Evolutionary conservation across 768 basidiomycete species (phyloP), one percentile per base, ranked within the genome.

Genomic region (Psilocybe tampanensis): DNA sequence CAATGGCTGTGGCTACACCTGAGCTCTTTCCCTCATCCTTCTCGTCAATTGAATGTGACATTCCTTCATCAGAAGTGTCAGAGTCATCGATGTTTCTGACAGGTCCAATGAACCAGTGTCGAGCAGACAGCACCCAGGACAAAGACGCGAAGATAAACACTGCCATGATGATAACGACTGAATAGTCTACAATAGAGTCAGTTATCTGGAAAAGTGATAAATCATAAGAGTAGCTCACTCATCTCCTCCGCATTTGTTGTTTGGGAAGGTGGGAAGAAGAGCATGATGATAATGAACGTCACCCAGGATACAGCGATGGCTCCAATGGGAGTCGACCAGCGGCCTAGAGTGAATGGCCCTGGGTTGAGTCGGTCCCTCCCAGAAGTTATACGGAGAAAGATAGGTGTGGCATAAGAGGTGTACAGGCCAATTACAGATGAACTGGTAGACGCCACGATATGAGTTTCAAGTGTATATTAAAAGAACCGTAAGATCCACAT

Each of bases 341-440:
- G 72, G 12, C 88, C 88, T 0, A 90, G 76, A 43, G 71, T 70
- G 69, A 90, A 89, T 19, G 79, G 77, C 9, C 89, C 88, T 1
- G 85, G 85, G 8, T 75, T 65, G 12, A 90, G 68, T 63, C 76
- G 83, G 42, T 82, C 62, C 44, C 86, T 75, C 8, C 89, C 88
- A 21, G 82, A 89, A 0, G 88, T 89, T 59, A 90, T 84, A 32
- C 88, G 80, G 29, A 89, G 77, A 61, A 90, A 83, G 48, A 90
- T 88, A 1, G 88, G 88, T 0, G 80, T 75, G 1, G 81, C 81
- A 63, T 90, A 89, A 8, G 84, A 86, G 1, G 82, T 80, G 60
- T 90, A 90, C 32, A 90, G 66, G 3, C 89, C 87, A 52, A 89
- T 87, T 7, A 90, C 88, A 3, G 89, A 77, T 11, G 88, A 81